A percentile compares a stretch with the other conserved stretches of the same genome.
Conservation (phyloP, 768 basidiomycete genomes). For the Leccinum arenicola region DNA sequence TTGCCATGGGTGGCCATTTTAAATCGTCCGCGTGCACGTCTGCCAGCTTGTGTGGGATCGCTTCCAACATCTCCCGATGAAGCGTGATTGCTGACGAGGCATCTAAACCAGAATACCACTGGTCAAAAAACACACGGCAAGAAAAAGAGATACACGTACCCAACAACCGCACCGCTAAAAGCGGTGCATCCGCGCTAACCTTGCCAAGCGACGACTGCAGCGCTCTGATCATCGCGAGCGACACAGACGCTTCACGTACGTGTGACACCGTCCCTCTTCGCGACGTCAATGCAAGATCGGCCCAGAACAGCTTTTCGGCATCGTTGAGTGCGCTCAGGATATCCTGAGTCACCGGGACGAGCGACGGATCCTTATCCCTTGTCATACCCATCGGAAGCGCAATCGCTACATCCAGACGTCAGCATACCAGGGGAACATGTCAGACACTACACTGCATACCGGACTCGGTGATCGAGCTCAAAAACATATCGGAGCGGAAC, state of each 20-base stretch:
- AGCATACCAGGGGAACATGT: constrained; percentile 1
- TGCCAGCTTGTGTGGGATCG: constrained; percentile 68
- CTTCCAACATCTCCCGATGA: constrained; percentile 82
- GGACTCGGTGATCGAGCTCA: constrained; percentile 88
- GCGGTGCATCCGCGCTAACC: constrained; percentile 44
- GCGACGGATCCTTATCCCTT: constrained; percentile 36
- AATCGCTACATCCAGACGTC: constrained; percentile 53
- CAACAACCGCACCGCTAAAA: constrained; percentile 60
- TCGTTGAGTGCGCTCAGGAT: constrained; percentile 58
- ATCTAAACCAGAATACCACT: constrained; percentile 44
- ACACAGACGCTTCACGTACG: constrained; percentile 72
- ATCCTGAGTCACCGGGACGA: constrained; percentile 50
- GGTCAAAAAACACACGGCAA: neutral
- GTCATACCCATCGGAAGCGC: constrained; percentile 80
- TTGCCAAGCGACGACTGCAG: constrained; percentile 82
- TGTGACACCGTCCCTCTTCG: constrained; percentile 63
- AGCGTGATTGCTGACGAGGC: constrained; percentile 73
- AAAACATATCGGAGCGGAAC: constrained; percentile 83
- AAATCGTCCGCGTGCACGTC: constrained; percentile 55
- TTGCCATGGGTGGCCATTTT: constrained; percentile 63
- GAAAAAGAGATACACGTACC: constrained; percentile 35
- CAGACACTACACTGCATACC: constrained; percentile 48
- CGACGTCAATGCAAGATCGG: constrained; percentile 53
- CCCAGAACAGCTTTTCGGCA: constrained; percentile 71
- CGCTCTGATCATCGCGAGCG: constrained; percentile 65